A percentile compares a stretch with the other conserved stretches of the same genome.
phyloP scores from a whole-genome alignment of 2,329 filamentous ascomycete species.

The Akanthomyces dipterigenus region DNA sequence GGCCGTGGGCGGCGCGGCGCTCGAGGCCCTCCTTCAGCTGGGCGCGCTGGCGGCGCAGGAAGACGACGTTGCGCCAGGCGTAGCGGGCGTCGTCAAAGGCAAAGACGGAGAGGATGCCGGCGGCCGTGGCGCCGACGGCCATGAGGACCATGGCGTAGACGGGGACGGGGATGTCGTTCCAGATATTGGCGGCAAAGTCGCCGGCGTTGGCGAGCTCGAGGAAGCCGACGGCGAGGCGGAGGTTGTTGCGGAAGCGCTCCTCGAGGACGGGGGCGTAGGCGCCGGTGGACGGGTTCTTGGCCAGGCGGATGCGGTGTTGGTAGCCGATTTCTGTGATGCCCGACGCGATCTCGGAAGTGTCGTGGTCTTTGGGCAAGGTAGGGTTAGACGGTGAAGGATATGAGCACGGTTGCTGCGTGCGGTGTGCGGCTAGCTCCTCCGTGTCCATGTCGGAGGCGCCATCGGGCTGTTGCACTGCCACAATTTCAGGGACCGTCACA shows the following conservation, averaged over 20 bases:
- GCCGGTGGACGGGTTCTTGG: slow-evolving; percentile 4
- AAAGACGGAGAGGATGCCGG: slow-evolving; percentile 37
- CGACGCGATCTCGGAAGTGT: background rate
- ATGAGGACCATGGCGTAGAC: slow-evolving; percentile 42
- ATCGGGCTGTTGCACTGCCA: slow-evolving; percentile 11
- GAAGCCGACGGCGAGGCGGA: slow-evolving; percentile 35
- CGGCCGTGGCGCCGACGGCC: slow-evolving; percentile 43
- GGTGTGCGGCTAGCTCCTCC: background rate
- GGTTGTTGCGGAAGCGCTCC: slow-evolving; percentile 22
- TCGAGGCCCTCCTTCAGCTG: slow-evolving; percentile 22
- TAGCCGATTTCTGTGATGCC: background rate
- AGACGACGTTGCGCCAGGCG: slow-evolving; percentile 38
- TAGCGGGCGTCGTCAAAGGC: slow-evolving; percentile 37
- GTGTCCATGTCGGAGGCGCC: background rate
- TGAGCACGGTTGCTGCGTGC: background rate
- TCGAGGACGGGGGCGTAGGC: slow-evolving; percentile 4
- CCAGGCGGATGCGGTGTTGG: slow-evolving; percentile 1
- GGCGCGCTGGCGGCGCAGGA: slow-evolving; percentile 35
- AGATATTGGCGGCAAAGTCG: slow-evolving; percentile 53
- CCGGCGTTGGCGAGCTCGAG: slow-evolving; percentile 49
- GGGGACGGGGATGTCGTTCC: slow-evolving; percentile 46
- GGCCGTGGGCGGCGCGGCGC: slow-evolving; percentile 5
- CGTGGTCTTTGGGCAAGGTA: background rate
- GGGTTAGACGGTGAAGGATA: too few species aligned
- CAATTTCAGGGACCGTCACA: slow-evolving; percentile 9